A percentile compares a stretch with the other conserved stretches of the same genome.
phyloP scores from a whole-genome alignment of 352 stramenopile genomes.

The Globisporangium viniferum region DNA sequence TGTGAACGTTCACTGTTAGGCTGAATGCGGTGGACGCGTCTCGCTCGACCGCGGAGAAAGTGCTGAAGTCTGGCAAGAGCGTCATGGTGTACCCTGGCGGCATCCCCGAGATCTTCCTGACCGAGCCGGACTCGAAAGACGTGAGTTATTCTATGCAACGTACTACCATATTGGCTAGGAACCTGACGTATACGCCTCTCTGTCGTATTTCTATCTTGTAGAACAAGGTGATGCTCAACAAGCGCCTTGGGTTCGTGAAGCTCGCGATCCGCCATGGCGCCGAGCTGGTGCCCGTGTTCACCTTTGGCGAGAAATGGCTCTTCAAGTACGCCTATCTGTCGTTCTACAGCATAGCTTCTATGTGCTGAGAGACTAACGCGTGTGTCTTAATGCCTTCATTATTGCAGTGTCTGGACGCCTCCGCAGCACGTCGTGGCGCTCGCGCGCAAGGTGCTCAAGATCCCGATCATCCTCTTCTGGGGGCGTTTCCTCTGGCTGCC shows the following conservation, averaged over 20 bases:
- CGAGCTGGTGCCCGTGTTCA: constrained; percentile 74
- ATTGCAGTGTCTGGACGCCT: constrained; percentile 3
- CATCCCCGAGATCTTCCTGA: constrained; percentile 75
- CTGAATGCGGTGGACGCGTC: constrained; percentile 70
- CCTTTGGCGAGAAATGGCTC: constrained; percentile 81
- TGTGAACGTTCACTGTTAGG: constrained; percentile 11
- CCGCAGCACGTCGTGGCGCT: constrained; percentile 5
- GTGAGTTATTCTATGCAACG: no score
- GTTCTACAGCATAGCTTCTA: no score
- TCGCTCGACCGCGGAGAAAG: constrained; percentile 69
- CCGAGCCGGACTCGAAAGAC: constrained; percentile 62
- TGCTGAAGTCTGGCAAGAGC: constrained; percentile 60
- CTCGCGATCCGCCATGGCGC: constrained; percentile 72
- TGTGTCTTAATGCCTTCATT: no score
- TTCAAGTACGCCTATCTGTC: constrained; percentile 34
- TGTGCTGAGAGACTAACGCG: no score
- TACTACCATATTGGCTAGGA: no score
- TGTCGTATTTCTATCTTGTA: not conserved
- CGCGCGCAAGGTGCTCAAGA: constrained; percentile 11
- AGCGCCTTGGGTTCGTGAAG: constrained; percentile 78
- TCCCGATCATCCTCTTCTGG: constrained; percentile 10
- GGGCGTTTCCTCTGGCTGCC: constrained; percentile 68
- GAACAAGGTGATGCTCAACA: constrained; percentile 72
- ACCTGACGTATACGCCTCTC: no score
- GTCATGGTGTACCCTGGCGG: constrained; percentile 77